Base-by-base conservation (phyloP, 2,329 filamentous ascomycete species). In the Dactylellina haptotyla region DNA sequence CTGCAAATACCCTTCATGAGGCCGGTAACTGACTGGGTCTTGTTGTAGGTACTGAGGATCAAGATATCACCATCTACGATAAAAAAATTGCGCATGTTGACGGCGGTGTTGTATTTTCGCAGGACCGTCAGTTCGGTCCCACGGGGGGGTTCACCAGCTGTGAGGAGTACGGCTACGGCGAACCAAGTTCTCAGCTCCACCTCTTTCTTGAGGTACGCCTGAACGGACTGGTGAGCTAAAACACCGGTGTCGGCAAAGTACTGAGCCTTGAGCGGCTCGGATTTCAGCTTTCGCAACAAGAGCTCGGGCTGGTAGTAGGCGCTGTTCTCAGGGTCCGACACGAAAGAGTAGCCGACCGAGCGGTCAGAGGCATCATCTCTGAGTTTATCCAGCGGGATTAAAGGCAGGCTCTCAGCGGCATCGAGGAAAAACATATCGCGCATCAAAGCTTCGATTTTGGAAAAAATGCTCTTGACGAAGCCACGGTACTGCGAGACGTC, bases 21-120 rank as follows among this genome's bases (percentile, higher is more conserved):
- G 1, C 59, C 59, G 1, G 48, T 56, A 3, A 64, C 8, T 1
- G 28, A 30, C 37, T 64, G 59, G 0, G 25, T 64, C 30, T 64
- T 64, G 37, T 54, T 64, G 10, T 64, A 64, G 4, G 10, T 9
- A 25, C 32, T 54, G 2, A 64, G 5, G 9, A 64, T 46, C 34
- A 64, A 23, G 10, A 54, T 26, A 1, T 54, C 59, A 12, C 30
- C 48, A 25, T 64, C 59, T 3, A 64, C 9, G 4, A 64, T 28
- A 28, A 43, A 54, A 32, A 64, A 45, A 25, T 53, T 64, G 8
- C 59, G 46, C 6, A 16, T 1, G 6, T 26, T 8, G 1, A 18
- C 14, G 12, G 39, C 23, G 10, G 39, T 46, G 26, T 64, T 64
- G 8, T 23, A 20, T 10, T 54, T 54, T 8, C 34, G 8, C 1